These are phyloP conservation scores for Cyanidiococcus yangmingshanensis DNA, from an alignment of 23 red algal species.

Conservation along the genomic window DNA sequence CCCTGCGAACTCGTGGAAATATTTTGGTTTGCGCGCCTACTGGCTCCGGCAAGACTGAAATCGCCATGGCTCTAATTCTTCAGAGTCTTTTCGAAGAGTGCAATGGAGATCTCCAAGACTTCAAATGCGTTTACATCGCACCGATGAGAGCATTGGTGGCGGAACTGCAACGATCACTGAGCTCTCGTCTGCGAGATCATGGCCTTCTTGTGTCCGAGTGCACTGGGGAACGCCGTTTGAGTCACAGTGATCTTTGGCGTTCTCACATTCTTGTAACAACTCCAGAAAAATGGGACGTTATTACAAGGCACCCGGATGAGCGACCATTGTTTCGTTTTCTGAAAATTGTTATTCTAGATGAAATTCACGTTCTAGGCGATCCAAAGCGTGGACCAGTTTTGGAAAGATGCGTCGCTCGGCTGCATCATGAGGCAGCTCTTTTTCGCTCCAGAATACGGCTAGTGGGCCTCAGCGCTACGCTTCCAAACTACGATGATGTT, in stretches of 20 bases:
- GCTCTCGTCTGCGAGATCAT: slow-evolving; percentile 27
- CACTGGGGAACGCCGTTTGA: slow-evolving; percentile 75
- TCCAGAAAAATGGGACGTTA: slow-evolving; percentile 99
- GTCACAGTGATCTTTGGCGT: slow-evolving; percentile 38
- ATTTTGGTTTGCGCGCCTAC: slow-evolving; percentile 91
- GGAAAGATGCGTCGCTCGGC: slow-evolving; percentile 68
- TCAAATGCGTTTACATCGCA: slow-evolving; percentile 86
- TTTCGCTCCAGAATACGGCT: slow-evolving; percentile 27
- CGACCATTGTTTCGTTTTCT: slow-evolving; percentile 22
- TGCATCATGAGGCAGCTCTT: slow-evolving; percentile 30
- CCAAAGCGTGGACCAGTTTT: slow-evolving; percentile 73
- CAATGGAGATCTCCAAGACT: slow-evolving; percentile 31
- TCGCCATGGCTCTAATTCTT: slow-evolving; percentile 76
- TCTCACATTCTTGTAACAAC: slow-evolving; percentile 90
- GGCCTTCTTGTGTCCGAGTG: slow-evolving; percentile 66
- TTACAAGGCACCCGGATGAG: slow-evolving; percentile 54
- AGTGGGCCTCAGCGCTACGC: slow-evolving; percentile 80
- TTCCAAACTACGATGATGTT: slow-evolving; percentile 92
- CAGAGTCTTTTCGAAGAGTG: slow-evolving; percentile 27
- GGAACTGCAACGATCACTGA: slow-evolving; percentile 70
- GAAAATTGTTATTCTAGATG: slow-evolving; percentile 73
- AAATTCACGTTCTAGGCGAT: slow-evolving; percentile 87
- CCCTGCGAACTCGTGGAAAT: slow-evolving; percentile 59
- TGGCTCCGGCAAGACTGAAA: slow-evolving; percentile 87
- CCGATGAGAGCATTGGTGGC: slow-evolving; percentile 96